These are phyloP conservation scores for Claviceps capensis DNA, from an alignment of 2,329 filamentous ascomycete genomes.

Conservation along the genomic window DNA sequence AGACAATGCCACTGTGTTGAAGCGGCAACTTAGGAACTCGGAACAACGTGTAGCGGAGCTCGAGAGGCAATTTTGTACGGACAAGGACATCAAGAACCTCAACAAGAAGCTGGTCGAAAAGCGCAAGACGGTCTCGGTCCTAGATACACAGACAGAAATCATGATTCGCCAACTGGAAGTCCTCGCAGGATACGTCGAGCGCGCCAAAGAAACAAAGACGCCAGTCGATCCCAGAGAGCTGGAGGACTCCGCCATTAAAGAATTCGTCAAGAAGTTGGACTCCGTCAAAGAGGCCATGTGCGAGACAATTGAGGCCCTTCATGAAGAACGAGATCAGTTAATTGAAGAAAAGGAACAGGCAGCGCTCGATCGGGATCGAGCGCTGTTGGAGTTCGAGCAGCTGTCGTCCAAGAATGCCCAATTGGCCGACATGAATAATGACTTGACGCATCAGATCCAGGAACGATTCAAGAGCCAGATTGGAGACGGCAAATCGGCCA, in stretches of 20 bases:
- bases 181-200: constrained; percentile 75
- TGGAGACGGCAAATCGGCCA: constrained; percentile 34
- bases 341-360: constrained; percentile 75
- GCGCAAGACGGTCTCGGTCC: constrained; percentile 83
- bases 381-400: constrained; percentile 89
- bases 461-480: constrained; percentile 77
- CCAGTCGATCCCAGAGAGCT: constrained; percentile 69
- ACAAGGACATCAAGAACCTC: constrained; percentile 56
- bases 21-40: constrained; percentile 64
- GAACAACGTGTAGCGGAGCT: constrained; percentile 80
- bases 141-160: constrained; percentile 91
- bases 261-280: constrained; percentile 66
- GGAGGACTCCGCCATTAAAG: constrained; percentile 82
- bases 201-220: constrained; percentile 68
- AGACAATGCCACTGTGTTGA: constrained; percentile 54
- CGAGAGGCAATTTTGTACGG: constrained; percentile 58
- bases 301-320: constrained; percentile 43
- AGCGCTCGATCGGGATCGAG: constrained; percentile 78
- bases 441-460: constrained; percentile 87
- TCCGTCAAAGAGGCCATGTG: constrained; percentile 46
- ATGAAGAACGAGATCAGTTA: constrained; percentile 63
- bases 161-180: constrained; percentile 86
- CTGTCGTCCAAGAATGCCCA: constrained; percentile 89
- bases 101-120: constrained; percentile 87
- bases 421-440: constrained; percentile 87